phyloP scores from a whole-genome alignment of 306 rosid species.

The Lupinus albus region DNA sequence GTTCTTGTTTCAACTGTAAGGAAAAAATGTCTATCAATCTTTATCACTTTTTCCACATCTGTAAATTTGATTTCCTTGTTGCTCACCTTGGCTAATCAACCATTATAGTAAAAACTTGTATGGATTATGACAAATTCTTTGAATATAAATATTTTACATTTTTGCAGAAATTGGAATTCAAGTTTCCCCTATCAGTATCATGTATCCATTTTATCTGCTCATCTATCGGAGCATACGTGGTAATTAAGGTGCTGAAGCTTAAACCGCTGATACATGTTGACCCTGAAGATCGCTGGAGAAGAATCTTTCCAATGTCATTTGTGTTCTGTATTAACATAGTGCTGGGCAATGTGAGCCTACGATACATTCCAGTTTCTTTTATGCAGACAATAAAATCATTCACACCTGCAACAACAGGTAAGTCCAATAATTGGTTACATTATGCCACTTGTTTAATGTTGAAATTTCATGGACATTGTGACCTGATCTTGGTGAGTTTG shows the following conservation, averaged over 20 bases:
- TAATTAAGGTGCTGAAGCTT: slow-evolving; percentile 79
- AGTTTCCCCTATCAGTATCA: slow-evolving; percentile 86
- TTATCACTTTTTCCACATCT: background rate
- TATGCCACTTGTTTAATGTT: background rate
- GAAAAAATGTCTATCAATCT: background rate
- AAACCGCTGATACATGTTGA: slow-evolving; percentile 84
- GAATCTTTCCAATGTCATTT: slow-evolving; percentile 98
- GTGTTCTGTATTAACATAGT: too few species aligned
- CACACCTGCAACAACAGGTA: slow-evolving; percentile 94
- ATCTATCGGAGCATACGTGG: slow-evolving; percentile 71
- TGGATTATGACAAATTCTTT: slow-evolving; percentile 21
- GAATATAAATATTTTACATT: slow-evolving; percentile 11
- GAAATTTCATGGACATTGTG: slow-evolving; percentile 29
- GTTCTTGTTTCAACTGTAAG: slow-evolving; percentile 10
- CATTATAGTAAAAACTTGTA: slow-evolving; percentile 4
- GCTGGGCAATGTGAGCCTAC: too few species aligned
- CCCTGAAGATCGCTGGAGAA: slow-evolving; percentile 90
- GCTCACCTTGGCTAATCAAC: slow-evolving; percentile 6
- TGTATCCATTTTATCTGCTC: slow-evolving; percentile 94
- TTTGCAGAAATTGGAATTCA: slow-evolving; percentile 88
- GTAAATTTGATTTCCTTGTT: slow-evolving; percentile 18
- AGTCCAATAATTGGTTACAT: slow-evolving; percentile 37
- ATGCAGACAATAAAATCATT: too few species aligned
- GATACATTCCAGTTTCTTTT: too few species aligned
- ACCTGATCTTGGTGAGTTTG: slow-evolving; percentile 45